Percentiles rank a stretch among this genome's conserved stretches.
These are phyloP conservation scores for Colletotrichum incanum DNA, from an alignment of 2,329 filamentous ascomycete species.

Conservation along the genomic window DNA sequence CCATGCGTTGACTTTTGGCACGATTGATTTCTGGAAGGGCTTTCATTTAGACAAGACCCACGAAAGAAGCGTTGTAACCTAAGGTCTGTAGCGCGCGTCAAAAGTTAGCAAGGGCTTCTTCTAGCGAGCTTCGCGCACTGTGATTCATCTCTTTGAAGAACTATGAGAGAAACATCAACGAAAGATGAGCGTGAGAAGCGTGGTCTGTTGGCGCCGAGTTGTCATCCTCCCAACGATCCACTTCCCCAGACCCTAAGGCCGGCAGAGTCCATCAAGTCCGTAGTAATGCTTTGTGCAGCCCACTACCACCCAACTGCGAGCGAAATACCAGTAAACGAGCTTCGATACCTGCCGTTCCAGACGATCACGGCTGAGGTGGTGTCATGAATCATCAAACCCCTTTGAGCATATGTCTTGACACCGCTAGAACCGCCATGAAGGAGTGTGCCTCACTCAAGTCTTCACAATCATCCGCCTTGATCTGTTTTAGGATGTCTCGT, in stretches of 20 bases:
- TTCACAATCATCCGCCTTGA: background rate
- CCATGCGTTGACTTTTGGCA: constrained; percentile 1
- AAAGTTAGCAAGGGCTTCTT: background rate
- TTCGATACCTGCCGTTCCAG: background rate
- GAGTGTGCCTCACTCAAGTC: background rate
- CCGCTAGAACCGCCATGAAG: background rate
- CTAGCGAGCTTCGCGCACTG: background rate
- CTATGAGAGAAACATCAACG: background rate
- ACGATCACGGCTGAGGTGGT: background rate
- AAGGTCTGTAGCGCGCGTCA: background rate
- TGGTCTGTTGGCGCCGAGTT: background rate
- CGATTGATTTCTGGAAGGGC: background rate
- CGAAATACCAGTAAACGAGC: background rate
- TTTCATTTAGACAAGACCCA: background rate
- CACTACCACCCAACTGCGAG: background rate
- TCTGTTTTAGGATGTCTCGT: background rate
- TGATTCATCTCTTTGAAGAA: background rate
- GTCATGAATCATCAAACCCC: constrained; percentile 17
- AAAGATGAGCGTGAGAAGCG: background rate
- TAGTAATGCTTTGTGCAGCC: background rate
- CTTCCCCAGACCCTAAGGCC: background rate
- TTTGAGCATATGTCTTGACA: background rate
- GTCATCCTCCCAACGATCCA: background rate
- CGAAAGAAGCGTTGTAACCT: background rate
- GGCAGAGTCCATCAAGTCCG: background rate